Evolutionary conservation across 1,139 yeast species (phyloP).

Genomic region (Saccharomyces hybrid): DNA sequence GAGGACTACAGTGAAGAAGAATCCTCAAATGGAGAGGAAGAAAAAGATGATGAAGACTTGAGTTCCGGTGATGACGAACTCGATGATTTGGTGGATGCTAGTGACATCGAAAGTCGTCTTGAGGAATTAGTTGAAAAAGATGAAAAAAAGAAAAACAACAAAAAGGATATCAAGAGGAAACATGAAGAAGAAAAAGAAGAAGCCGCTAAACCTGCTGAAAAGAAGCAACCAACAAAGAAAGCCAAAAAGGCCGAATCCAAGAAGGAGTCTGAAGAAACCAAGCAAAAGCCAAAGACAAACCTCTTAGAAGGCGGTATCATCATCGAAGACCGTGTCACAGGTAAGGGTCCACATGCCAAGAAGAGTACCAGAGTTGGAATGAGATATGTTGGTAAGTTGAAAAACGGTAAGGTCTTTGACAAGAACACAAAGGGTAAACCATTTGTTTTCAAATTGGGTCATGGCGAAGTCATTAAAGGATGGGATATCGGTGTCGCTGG

Average conservation of each 20-base stretch:
- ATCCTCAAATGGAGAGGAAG: conserved; percentile 4
- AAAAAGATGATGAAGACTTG: conserved; percentile 57
- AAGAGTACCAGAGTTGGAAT: conserved; percentile 87
- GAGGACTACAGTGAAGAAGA: conserved; percentile 33
- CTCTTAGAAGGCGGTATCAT: conserved; percentile 88
- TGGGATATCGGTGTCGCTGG: conserved; percentile 98
- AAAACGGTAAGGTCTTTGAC: conserved; percentile 93
- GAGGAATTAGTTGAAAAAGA: conserved; percentile 34
- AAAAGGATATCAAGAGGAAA: conserved; percentile 1
- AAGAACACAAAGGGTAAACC: conserved; percentile 97
- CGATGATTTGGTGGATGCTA: conserved; percentile 54
- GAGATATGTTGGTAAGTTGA: conserved; percentile 95
- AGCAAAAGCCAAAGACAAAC: conserved; percentile 45
- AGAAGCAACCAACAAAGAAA: conserved; percentile 45
- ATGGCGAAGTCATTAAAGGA: conserved; percentile 97
- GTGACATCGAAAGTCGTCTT: conserved; percentile 44
- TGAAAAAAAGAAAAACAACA: conserved; percentile 25
- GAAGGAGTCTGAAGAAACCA: conserved; percentile 23
- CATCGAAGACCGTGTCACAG: conserved; percentile 84
- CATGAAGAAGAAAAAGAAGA: conserved; percentile 31
- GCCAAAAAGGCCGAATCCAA: conserved; percentile 31
- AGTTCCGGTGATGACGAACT: conserved; percentile 86
- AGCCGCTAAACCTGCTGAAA: conserved; percentile 23
- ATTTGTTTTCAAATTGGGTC: conserved; percentile 80
- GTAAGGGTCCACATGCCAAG: conserved; percentile 84